Base-by-base conservation (phyloP, 2,329 filamentous ascomycete genomes). In the Thelonectria discophora region DNA sequence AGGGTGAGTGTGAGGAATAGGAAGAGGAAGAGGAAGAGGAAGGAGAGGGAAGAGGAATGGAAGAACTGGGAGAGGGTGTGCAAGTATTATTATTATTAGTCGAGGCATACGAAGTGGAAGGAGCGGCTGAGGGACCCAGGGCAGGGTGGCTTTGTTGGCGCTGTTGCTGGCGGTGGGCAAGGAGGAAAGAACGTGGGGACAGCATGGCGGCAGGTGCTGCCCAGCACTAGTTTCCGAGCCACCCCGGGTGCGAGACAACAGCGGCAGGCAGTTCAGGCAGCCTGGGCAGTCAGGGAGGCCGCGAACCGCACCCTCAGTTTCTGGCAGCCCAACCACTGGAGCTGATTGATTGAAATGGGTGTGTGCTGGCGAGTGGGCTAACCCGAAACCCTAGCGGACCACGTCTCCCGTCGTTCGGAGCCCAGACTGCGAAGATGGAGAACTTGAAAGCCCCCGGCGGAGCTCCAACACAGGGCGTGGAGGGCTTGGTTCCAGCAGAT, bases 161-260 rank as follows among this genome's bases (percentile, higher is more conserved):
- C 48, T 68, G 60, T 50, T 52, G 51, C 62, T 69, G 63, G 51
- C 67, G 69, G 56, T 70, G 65, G 62, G 66, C 66, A 50, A 72
- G 69, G 55, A 69, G 60, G 65, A 71, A 69, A 59, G 69, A 72
- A 62, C 69, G 69, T 71, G 69, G 69, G 62, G 69, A 71, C 68
- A 72, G 65, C 69, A 72, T 72, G 27, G 59, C 68, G 69, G 65
- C 63, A 63, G 67, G 58, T 65, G 45, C 45, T 30, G 21, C 12
- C 24, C 45, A 15, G 62, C 65, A 59, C 59, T 63, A 61, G 62
- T 47, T 62, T 49, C 61, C 64, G 52, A 64, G 51, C 59, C 63
- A 55, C 64, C 43, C 64, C 47, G 58, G 60, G 65, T n/a, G 66
- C 60, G 61, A 58, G 65, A 55, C 58, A 65, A 66, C 65, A 60